Percentiles rank a stretch among this genome's conserved stretches.
These are phyloP conservation scores for Gaeumannomyces sp. DNA, from an alignment of 2,329 filamentous ascomycete species.

Conservation along the genomic window DNA sequence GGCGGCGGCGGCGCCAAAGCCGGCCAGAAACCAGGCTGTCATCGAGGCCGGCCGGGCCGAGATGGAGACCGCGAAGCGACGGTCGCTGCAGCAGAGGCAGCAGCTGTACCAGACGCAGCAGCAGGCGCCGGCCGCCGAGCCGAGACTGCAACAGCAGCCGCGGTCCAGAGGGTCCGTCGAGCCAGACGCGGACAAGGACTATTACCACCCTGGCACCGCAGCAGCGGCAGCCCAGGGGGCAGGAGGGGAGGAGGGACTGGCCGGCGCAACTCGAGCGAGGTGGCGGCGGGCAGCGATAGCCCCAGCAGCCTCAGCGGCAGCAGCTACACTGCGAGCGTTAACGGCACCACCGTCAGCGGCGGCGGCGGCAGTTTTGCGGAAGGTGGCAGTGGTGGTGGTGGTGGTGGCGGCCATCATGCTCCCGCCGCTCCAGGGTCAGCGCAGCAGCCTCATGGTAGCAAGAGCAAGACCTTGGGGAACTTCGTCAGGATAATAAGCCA, in stretches of 20 bases:
- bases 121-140: background rate
- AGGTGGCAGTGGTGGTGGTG: background rate
- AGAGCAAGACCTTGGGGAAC: conserved; percentile 2
- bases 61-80: conserved; percentile 7
- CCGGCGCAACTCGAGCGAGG: conserved; percentile 32
- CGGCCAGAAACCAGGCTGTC: conserved; percentile 4
- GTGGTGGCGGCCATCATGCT: background rate
- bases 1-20: conserved; percentile 1
- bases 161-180: background rate
- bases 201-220: background rate
- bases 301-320: conserved; percentile 32
- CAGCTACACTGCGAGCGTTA: conserved; percentile 24
- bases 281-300: conserved; percentile 46
- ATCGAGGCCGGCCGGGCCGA: conserved; percentile 7
- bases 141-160: background rate
- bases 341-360: background rate
- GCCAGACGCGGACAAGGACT: conserved; percentile 6
- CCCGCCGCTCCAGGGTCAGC: background rate
- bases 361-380: background rate
- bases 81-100: conserved; percentile 5
- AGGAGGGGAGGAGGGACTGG: background rate
- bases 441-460: background rate
- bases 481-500: conserved; percentile 8
- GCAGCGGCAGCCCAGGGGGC: background rate
- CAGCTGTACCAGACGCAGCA: conserved; percentile 3